Conservation (phyloP, 2,329 filamentous ascomycete genomes). For the Plectosphaerella cucumerina region DNA sequence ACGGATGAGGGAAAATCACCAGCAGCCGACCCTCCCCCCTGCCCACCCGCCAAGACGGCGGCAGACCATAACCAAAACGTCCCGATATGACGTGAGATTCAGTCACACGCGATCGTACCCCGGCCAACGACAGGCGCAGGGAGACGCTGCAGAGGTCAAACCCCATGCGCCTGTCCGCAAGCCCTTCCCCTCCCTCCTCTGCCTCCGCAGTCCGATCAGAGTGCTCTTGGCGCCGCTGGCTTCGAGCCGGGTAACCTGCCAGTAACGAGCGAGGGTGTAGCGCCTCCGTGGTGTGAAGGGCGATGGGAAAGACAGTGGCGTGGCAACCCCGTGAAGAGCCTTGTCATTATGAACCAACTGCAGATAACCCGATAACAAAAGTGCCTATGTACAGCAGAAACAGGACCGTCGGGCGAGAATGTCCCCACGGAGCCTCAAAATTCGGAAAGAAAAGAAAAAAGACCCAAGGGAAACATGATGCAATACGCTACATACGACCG, state of each 20-base stretch:
- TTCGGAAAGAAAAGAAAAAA: slow-evolving; percentile 7
- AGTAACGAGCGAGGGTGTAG: not conserved
- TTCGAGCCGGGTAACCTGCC: not conserved
- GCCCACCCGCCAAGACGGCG: not conserved
- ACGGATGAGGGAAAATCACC: too few relatives aligned
- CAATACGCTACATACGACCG: not conserved
- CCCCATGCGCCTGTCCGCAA: not conserved
- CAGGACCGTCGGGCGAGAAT: not conserved
- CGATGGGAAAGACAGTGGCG: too few relatives aligned
- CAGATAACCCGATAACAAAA: not conserved
- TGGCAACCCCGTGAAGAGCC: not conserved
- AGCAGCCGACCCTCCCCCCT: not conserved
- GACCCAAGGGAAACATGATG: slow-evolving; percentile 1
- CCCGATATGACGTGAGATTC: not conserved
- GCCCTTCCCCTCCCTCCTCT: not conserved
- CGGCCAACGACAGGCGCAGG: too few relatives aligned
- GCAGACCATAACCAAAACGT: not conserved
- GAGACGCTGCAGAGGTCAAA: too few relatives aligned
- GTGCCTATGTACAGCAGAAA: not conserved
- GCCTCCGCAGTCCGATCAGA: not conserved
- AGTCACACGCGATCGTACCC: too few relatives aligned
- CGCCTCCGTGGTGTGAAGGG: too few relatives aligned
- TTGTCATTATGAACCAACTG: not conserved
- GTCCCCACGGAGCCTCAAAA: not conserved
- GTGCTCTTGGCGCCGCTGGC: not conserved